Conservation (phyloP, 2,329 filamentous ascomycete species). For the Trichophyton equinum region DNA sequence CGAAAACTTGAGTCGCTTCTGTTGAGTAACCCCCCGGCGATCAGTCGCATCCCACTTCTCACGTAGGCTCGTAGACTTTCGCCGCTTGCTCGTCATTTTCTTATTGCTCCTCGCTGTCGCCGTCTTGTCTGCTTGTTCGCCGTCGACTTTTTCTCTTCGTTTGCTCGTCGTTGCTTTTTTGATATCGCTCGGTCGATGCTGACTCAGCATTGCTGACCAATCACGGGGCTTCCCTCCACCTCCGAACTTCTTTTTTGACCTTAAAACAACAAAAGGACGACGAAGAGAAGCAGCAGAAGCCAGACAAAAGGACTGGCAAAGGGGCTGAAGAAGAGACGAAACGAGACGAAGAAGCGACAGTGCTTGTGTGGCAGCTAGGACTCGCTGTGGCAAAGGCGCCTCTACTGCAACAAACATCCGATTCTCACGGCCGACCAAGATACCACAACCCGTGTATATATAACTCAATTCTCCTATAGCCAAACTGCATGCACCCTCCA, state of each 20-base stretch:
- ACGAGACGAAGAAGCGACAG: neutral
- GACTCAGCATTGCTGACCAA: neutral
- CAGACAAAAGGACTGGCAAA: neutral
- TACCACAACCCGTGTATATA: neutral
- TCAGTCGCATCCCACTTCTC: neutral
- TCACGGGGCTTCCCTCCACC: neutral
- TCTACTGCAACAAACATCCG: neutral
- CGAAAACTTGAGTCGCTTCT: neutral
- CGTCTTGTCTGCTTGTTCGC: neutral
- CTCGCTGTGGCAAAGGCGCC: neutral
- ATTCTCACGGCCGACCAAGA: neutral
- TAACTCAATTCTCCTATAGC: conserved; percentile 2
- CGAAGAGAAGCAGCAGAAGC: neutral
- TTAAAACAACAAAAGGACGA: neutral
- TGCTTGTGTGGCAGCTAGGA: neutral
- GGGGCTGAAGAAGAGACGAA: neutral
- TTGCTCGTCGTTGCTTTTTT: too few species aligned
- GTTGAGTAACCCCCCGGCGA: neutral
- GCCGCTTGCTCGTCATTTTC: neutral
- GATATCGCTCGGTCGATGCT: neutral
- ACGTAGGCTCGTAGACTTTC: neutral
- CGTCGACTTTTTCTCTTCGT: neutral
- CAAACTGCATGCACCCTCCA: neutral
- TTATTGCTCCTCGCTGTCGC: neutral
- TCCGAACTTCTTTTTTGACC: neutral